Evolutionary conservation across 352 stramenopile species (phyloP), one percentile per base, ranked within the genome.

Genomic region (Globisporangium cylindrosporum): DNA sequence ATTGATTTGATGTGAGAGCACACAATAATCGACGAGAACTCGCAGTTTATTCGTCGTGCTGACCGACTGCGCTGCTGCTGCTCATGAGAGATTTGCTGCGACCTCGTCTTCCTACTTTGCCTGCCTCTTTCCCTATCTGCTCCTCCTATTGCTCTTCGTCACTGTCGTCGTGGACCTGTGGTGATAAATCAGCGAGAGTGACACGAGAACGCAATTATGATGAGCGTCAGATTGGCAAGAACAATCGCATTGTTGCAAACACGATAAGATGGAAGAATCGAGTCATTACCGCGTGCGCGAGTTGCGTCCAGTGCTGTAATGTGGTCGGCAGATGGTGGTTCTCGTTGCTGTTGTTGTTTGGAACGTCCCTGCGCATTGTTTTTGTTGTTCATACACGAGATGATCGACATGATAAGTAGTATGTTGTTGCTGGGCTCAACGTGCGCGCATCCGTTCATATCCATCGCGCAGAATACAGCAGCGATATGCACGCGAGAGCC

Each of bases 341-440:
- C 67, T 86, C 80, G 32, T 77, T 78, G 1, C 78, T 88, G 36
- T 72, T 79, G 67, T 83, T 73, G 73, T 80, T 81, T 14, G 81
- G 74, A 29, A 90, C 80, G 49, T 90, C 71, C 83, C 83, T 91
- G 51, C 46, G 38, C 7, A 51, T 38, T 62, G 34, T 22, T 66
- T 58, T 22, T 43, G 22, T 38, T 66, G 55, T 22, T 43, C 49
- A 61, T 3, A 38, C 15, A 48, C 48, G 20, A 38, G 18, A 59
- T 27, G 32, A 59, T n/a, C 25, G 5, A 22, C 14, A 36, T 32
- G 12, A 1, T 59, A 0, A 59, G 25, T 3, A 12, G 20, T 59
- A 18, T 46, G 38, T 49, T 46, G 38, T 49, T 49, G 41, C 14
- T n/a, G 41, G 22, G 43, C 18, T 8, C 6, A 51, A 51, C 43